phyloP scores from a whole-genome alignment of 2,329 filamentous ascomycete species.

The Byssochlamys sp. region DNA sequence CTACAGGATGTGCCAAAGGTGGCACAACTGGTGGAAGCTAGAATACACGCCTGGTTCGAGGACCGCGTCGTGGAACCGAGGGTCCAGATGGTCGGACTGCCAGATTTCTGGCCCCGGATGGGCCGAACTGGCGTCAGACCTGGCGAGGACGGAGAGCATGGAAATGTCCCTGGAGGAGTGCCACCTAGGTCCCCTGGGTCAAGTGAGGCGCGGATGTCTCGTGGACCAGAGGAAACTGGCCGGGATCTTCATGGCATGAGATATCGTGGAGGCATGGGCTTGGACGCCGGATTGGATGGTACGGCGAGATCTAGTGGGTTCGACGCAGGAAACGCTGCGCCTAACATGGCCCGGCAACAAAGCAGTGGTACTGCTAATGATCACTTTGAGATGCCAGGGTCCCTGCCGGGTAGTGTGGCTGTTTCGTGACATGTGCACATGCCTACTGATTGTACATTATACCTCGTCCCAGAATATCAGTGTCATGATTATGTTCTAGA shows the following conservation, averaged over 20 bases:
- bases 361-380: slow-evolving; percentile 21
- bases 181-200: slow-evolving; percentile 14
- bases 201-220: slow-evolving; percentile 16
- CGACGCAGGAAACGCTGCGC: slow-evolving; percentile 14
- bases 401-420: slow-evolving; percentile 22
- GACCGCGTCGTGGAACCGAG: slow-evolving; percentile 57
- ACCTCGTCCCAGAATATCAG: background rate
- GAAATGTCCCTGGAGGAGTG: slow-evolving; percentile 3
- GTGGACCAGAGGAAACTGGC: slow-evolving; percentile 17
- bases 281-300: slow-evolving; percentile 20
- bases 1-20: slow-evolving; percentile 59
- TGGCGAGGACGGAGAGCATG: slow-evolving; percentile 31
- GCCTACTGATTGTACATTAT: background rate
- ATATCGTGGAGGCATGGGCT: slow-evolving; percentile 20
- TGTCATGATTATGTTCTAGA: background rate
- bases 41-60: slow-evolving; percentile 59
- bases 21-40: slow-evolving; percentile 54
- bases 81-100: slow-evolving; percentile 55
- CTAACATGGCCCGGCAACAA: background rate
- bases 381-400: slow-evolving; percentile 31
- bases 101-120: slow-evolving; percentile 54
- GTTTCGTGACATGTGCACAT: slow-evolving; percentile 11
- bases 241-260: slow-evolving; percentile 24
- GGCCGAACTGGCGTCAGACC: slow-evolving; percentile 36
- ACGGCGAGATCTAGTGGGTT: slow-evolving; percentile 26